phyloP scores from a whole-genome alignment of 2,329 filamentous ascomycete species.

The Trichophyton mentagrophytes region DNA sequence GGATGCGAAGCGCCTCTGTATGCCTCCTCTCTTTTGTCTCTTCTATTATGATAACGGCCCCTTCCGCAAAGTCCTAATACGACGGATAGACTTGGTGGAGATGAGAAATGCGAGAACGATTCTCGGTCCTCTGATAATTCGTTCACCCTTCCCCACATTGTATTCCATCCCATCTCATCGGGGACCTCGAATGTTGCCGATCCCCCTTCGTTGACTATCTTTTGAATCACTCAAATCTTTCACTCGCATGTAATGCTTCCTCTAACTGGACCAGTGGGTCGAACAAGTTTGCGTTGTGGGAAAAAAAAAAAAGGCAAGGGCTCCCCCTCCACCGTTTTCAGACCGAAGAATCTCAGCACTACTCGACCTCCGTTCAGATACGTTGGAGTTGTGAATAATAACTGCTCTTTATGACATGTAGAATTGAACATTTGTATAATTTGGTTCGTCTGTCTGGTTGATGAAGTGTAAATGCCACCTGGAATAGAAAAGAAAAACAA shows the following conservation, averaged over 20 bases:
- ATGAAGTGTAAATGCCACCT: constrained; percentile 2
- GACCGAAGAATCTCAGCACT: not conserved
- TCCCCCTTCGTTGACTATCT: not conserved
- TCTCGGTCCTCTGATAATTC: not conserved
- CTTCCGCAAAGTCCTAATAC: not conserved
- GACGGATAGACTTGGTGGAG: not conserved
- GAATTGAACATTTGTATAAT: not conserved
- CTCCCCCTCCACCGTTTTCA: not conserved
- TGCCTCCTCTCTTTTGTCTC: not conserved
- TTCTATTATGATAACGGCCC: not conserved
- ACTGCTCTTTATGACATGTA: not conserved
- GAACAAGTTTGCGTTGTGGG: not conserved
- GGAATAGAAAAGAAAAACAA: not conserved
- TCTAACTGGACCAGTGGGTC: not conserved
- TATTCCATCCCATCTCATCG: not conserved
- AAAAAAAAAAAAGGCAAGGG: too few relatives aligned
- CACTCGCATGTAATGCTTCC: not conserved
- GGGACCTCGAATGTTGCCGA: not conserved
- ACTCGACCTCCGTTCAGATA: not conserved
- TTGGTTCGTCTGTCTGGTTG: not conserved
- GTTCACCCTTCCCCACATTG: not conserved
- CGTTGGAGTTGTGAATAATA: constrained; percentile 1
- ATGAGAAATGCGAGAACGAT: constrained; percentile 3
- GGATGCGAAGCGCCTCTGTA: not conserved
- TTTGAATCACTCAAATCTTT: not conserved